Evolutionary conservation across 345 rosid genomes (phyloP), one percentile per base, ranked within the genome.

Genomic region (Theobroma cacao): DNA sequence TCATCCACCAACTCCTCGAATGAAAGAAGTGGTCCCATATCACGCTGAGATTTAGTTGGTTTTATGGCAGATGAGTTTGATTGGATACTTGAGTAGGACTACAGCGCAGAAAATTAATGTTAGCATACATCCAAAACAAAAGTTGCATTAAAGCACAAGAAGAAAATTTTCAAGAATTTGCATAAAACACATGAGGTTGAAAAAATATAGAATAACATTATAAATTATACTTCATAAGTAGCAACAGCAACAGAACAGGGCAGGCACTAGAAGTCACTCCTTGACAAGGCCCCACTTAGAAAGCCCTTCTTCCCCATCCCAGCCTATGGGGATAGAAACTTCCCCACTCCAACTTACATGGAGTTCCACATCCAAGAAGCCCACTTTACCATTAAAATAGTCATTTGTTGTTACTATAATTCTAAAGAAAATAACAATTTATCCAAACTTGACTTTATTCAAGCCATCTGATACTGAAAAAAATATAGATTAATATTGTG

Each of bases 11-110:
- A 87, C 74, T 92, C 94, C 33, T 90, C 85, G 76, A 95, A 95
- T 59, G 91, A 87, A 86, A 93, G 80, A 60, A 93, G 91, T 5
- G 91, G 93, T 41, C 91, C 92, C 79, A 77, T 79, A 80, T 84
- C 86, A 78, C 84, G 89, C 67, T 84, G 79, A 26, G 84, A 64
- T 86, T 83, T 82, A 75, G 71, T 64, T 26, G 91, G 81, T 75
- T 87, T 75, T 72, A 84, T 68, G 62, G 86, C 86, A 60, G 98
- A 88, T 31, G 84, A 86, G 81, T 78, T 86, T 80, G 88, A 80
- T 59, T 86, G 84, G 70, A 83, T 73, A 76, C 75, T 74, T 68
- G 86, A 15, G 80, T 78, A 82, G 78, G 82, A 91, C 95, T 91
- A 87, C 66, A 60, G 48, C 11, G 80, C 80, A 80, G 43, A 53